Evolutionary conservation across 2,329 filamentous ascomycete genomes (phyloP).

Genomic region (Pyrenochaeta sp.): DNA sequence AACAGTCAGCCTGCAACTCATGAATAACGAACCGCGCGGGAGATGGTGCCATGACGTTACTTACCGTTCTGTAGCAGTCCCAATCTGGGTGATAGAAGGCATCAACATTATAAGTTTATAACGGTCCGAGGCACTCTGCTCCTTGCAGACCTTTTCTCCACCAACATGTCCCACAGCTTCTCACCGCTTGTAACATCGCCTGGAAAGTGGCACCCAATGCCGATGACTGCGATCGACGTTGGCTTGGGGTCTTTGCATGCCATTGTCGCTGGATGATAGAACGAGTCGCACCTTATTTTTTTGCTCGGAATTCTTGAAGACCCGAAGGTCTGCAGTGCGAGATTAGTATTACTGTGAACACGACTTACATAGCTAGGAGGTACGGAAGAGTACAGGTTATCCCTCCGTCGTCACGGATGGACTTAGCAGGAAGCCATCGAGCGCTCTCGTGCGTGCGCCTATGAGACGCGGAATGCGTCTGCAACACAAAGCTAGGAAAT

Average conservation of each 20-base stretch:
- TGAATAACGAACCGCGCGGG: not conserved
- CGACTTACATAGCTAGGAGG: conserved; percentile 1
- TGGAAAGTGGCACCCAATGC: conserved; percentile 36
- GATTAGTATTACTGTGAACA: not conserved
- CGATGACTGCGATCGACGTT: conserved; percentile 38
- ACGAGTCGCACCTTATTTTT: not conserved
- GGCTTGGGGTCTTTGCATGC: conserved; percentile 9
- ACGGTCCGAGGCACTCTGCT: conserved; percentile 18
- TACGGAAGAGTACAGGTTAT: not conserved
- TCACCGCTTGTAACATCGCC: conserved; percentile 19
- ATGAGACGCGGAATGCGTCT: not conserved
- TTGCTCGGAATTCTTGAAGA: not conserved
- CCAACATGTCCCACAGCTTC: conserved; percentile 24
- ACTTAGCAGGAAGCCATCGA: not conserved
- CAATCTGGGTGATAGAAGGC: conserved; percentile 24
- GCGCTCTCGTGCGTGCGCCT: not conserved
- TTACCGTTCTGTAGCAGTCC: conserved; percentile 17
- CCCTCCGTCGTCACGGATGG: not conserved
- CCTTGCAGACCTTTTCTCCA: conserved; percentile 14
- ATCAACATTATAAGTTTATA: conserved; percentile 25
- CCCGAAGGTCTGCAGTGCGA: not conserved
- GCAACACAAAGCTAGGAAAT: not conserved
- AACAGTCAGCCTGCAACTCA: not conserved
- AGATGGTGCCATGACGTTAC: not conserved
- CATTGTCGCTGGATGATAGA: not conserved